Base-by-base conservation (phyloP, 169 alveolate species). In the Sarcocystis neurona region DNA sequence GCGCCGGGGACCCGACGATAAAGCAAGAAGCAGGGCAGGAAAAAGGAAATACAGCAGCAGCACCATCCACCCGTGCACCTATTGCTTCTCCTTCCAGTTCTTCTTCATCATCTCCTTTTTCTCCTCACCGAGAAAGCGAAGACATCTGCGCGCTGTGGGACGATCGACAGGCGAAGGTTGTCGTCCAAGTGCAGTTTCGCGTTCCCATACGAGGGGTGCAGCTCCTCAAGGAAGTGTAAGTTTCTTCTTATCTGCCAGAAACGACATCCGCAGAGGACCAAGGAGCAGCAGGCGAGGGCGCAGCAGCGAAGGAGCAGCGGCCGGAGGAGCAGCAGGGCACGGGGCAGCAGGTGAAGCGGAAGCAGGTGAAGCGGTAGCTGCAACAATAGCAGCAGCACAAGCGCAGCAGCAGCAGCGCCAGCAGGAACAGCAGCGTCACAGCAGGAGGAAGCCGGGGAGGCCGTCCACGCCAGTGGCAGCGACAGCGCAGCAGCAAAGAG, bases 71-170 rank as follows among this genome's bases (percentile, higher is more conserved):
- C n/a, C n/a, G n/a, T n/a, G n/a, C n/a, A n/a, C n/a, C n/a, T n/a
- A n/a, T n/a, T n/a, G n/a, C n/a, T n/a, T n/a, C n/a, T n/a, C n/a
- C n/a, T n/a, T n/a, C n/a, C n/a, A n/a, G n/a, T n/a, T n/a, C n/a
- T n/a, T n/a, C n/a, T n/a, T n/a, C n/a, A n/a, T n/a, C n/a, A n/a
- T n/a, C n/a, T n/a, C n/a, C n/a, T n/a, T n/a, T n/a, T n/a, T n/a
- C n/a, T n/a, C n/a, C n/a, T n/a, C n/a, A n/a, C n/a, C 75, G 75
- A 10, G 27, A 43, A 43, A 12, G 75, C 75, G 43, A 15, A 5
- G 75, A 63, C 6, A 43, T n/a, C 43, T 63, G 75, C 75, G 75
- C 32, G 20, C 43, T 63, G 43, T 63, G 75, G 75, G 75, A 63
- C 12, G 75, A 63, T 41, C 39, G 75, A n/a, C 75, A 63, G 43